Evolutionary conservation across 805 yeast species (phyloP), one percentile per base, ranked within the genome.

Genomic region (Wickerhamiella australiensis): DNA sequence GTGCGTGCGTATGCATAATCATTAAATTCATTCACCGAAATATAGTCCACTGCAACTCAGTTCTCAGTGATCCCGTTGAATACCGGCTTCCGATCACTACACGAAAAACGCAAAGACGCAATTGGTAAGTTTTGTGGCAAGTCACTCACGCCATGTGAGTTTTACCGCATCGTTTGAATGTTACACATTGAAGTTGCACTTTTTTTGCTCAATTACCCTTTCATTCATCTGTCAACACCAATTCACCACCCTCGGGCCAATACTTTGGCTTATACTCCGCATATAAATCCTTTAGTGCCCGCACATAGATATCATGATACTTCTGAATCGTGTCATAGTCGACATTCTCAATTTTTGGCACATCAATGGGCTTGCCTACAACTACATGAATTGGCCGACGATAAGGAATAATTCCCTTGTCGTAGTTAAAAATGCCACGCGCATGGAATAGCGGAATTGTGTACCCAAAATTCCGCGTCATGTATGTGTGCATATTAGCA

Each of bases 391-490:
- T 80, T 2, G 85, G 85, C 48, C 80, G 75, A 56, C 96, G 72
- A 62, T 77, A 88, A 1, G 98, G 97, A 51, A 92, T 65, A 26
- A 92, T 66, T 0, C 98, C 98, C 67, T 83, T 85, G 61, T 87
- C 95, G 59, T 88, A 85, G 59, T 90, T 85, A 66, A 90, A 88
- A 0, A 92, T 71, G 0, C 97, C 96, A 42, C 97, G 71, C 1
- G 96, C 96, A 61, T 85, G 81, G 67, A 92, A 83, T 45, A 92
- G 76, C 0, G 98, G 98, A 4, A 92, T 59, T 0, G 98, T 88
- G 65, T 90, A 90, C 1, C 90, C 92, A 48, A 79, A 73, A 33
- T 67, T 71, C 25, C 69, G 69, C 59, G 92, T 90, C 60, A 90
- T 62, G 78, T 85, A 77, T 29, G 73, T 64, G 63, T 90, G 97